Evolutionary conservation across 257 asterid genomes (phyloP), one percentile per base, ranked within the genome.

Genomic region (Ophiorrhiza pumila): DNA sequence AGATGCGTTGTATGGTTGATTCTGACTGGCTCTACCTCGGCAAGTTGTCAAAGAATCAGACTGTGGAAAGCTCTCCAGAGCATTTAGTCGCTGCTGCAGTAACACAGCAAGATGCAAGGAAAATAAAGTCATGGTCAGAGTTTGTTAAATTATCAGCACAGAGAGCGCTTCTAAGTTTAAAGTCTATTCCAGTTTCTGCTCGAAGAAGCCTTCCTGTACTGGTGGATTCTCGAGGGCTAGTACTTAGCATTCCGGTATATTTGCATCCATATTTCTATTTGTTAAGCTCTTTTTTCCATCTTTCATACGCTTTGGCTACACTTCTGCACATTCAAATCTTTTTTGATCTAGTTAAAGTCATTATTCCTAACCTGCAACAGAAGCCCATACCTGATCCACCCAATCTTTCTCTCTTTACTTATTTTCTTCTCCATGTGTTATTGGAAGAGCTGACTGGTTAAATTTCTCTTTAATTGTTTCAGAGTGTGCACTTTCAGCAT

Each of bases 121-220:
- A 55, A 74, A 65, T 79, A 37, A 72, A 63, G 65, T 47, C 71
- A 27, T 85, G 90, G 74, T 61, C 64, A 62, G 84, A 84, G 60
- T 72, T 75, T 85, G 84, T 83, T 42, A 77, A 75, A 71, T 67
- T 72, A 74, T 90, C 97, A 71, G 97, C 96, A 47, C 53, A 77
- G 31, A 79, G 62, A 79, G 91, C 96, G 72, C 86, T 87, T 66
- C 53, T n/a, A 50, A 68, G 78, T 71, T 77, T 94, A 71, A 91
- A 91, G 81, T 79, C 85, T 49, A 87, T 94, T 63, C 97, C 97
- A 13, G 93, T 85, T 71, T 89, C 88, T 66, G 96, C 90, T 31
- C 84, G 97, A 86, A 81, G 98, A 84, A 80, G 90, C 45, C 72
- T 94, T 70, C 99, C 97, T 55, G 95, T 90, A 63, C 65, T 91